Evolutionary conservation across 2,329 filamentous ascomycete genomes (phyloP).

Genomic region (Arthrobotrys megalospora): DNA sequence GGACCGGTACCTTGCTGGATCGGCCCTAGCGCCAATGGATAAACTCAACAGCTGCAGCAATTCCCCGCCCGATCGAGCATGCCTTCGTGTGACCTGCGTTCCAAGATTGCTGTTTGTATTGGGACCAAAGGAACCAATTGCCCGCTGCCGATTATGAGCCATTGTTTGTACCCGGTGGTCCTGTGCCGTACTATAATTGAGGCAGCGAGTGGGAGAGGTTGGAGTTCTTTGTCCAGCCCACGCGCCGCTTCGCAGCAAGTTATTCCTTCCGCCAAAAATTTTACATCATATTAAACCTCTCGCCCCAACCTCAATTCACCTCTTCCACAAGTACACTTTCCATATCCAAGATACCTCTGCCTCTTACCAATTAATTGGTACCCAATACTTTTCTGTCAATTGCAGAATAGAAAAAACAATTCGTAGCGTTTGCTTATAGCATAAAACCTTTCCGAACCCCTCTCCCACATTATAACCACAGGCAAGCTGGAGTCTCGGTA

Average conservation of each 20-base stretch:
- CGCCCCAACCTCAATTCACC: constrained; percentile 26
- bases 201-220: constrained; percentile 3
- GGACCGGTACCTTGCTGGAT: constrained; percentile 49
- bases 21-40: constrained; percentile 50
- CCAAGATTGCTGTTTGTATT: constrained; percentile 16
- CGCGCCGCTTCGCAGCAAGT: constrained; percentile 34
- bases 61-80: constrained; percentile 53
- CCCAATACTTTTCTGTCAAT: constrained; percentile 10
- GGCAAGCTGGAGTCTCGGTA: constrained; percentile 56
- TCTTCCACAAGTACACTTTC: background rate
- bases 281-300: constrained; percentile 49
- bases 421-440: background rate
- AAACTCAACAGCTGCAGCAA: constrained; percentile 39
- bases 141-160: constrained; percentile 37
- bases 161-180: constrained; percentile 12
- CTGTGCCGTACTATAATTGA: constrained; percentile 1
- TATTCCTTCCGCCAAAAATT: constrained; percentile 45
- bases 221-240: constrained; percentile 33
- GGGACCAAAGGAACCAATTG: constrained; percentile 36
- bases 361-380: constrained; percentile 25
- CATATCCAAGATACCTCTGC: constrained; percentile 4
- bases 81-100: constrained; percentile 48
- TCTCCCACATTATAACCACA: constrained; percentile 4
- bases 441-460: constrained; percentile 18
- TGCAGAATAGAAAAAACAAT: background rate